A percentile compares a stretch with the other conserved stretches of the same genome.
Conservation (phyloP, 129 eudicot species). For the Silybum marianum region DNA sequence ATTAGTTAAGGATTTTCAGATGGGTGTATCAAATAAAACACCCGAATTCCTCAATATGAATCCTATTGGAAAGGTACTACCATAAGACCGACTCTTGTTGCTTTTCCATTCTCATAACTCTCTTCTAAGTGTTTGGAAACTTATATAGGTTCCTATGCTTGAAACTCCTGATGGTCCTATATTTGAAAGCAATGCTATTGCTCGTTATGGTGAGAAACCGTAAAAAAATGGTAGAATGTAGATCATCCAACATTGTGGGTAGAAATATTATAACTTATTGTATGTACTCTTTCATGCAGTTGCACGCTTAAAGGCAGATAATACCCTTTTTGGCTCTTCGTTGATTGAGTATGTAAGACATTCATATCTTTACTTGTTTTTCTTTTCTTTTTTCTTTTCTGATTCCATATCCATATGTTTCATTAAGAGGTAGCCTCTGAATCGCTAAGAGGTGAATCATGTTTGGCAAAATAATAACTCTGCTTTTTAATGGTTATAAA, state of each 20-base stretch:
- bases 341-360: slow-evolving; percentile 54
- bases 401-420: no score
- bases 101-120: no score
- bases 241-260: neutral
- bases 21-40: slow-evolving; percentile 81
- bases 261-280: neutral
- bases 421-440: no score
- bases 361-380: no score
- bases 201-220: slow-evolving; percentile 63
- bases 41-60: slow-evolving; percentile 87
- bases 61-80: slow-evolving; percentile 80
- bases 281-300: slow-evolving; percentile 47
- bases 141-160: slow-evolving; percentile 72
- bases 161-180: slow-evolving; percentile 82
- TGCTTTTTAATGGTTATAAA: no score
- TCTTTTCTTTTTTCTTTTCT: no score
- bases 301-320: slow-evolving; percentile 44
- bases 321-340: slow-evolving; percentile 59
- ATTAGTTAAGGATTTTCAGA: slow-evolving; percentile 52
- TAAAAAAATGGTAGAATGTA: neutral
- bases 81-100: no score
- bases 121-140: neutral
- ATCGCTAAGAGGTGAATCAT: no score
- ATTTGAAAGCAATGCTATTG: slow-evolving; percentile 89
- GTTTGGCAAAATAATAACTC: no score